A percentile compares a stretch with the other conserved stretches of the same genome.
phyloP scores from a whole-genome alignment of 2,329 filamentous ascomycete genomes.

The Botrytis fragariae region DNA sequence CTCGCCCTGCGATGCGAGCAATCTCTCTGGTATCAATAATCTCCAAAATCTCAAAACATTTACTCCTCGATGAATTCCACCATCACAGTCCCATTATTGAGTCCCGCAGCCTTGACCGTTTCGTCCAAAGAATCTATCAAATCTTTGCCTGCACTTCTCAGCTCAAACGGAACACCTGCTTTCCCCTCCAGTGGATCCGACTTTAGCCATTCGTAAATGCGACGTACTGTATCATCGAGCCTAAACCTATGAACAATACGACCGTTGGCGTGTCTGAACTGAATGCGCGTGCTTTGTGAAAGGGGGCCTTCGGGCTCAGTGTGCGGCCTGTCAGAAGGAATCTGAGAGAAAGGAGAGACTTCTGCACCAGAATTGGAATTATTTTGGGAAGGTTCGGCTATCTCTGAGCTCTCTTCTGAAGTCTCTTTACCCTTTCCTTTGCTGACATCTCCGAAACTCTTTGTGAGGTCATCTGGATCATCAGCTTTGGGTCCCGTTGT shows the following conservation, averaged over 20 bases:
- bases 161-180: conserved; percentile 75
- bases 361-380: conserved; percentile 31
- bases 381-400: conserved; percentile 38
- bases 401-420: conserved; percentile 37
- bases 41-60: conserved; percentile 2
- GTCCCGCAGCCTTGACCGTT: conserved; percentile 74
- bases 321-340: conserved; percentile 71
- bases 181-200: conserved; percentile 80
- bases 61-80: conserved; percentile 73
- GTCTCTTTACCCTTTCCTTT: conserved; percentile 55
- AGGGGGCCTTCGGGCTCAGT: conserved; percentile 67
- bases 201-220: conserved; percentile 97
- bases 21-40: conserved; percentile 12
- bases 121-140: conserved; percentile 71
- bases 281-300: conserved; percentile 77
- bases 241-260: conserved; percentile 85
- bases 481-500: conserved; percentile 54
- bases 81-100: conserved; percentile 95
- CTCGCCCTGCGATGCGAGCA: conserved; percentile 1
- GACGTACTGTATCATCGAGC: conserved; percentile 70
- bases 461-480: conserved; percentile 87
- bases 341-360: conserved; percentile 60
- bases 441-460: conserved; percentile 51
- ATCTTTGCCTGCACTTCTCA: conserved; percentile 85
- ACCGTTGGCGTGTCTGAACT: conserved; percentile 83